Conservation (phyloP, 2,329 filamentous ascomycete genomes). For the Penicillium concentricum region DNA sequence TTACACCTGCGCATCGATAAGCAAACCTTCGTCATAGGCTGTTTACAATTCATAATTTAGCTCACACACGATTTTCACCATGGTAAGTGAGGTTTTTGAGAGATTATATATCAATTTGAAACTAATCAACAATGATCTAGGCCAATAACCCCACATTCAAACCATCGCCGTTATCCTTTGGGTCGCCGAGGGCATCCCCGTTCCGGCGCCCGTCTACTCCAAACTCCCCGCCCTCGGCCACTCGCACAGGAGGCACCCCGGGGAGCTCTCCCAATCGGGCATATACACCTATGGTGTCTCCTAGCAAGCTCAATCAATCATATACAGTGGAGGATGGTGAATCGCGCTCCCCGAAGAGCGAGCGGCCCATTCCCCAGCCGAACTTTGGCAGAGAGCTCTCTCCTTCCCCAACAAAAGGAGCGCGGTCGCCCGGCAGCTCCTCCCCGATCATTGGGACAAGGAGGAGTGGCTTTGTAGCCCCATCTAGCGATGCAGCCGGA, state of each 20-base stretch:
- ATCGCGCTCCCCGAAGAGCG: conserved; percentile 27
- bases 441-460: conserved; percentile 31
- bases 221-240: conserved; percentile 57
- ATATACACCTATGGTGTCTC: conserved; percentile 45
- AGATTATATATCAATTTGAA: neutral
- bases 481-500: conserved; percentile 39
- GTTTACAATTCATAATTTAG: neutral
- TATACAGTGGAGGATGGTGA: conserved; percentile 46
- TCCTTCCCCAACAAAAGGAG: conserved; percentile 41
- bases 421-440: conserved; percentile 26
- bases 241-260: conserved; percentile 46
- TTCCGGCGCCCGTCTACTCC: conserved; percentile 66
- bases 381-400: conserved; percentile 39
- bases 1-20: conserved; percentile 7
- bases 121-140: conserved; percentile 18
- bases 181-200: conserved; percentile 67
- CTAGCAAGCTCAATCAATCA: conserved; percentile 49
- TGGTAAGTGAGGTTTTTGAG: neutral
- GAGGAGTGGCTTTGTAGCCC: conserved; percentile 22
- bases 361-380: conserved; percentile 33
- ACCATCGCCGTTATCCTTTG: conserved; percentile 69
- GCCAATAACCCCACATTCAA: conserved; percentile 63
- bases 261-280: conserved; percentile 47
- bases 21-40: conserved; percentile 7
- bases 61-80: neutral